A percentile compares a stretch with the other conserved stretches of the same genome.
phyloP scores from a whole-genome alignment of 1,139 yeast species.

The Meyerozyma elateridarum region DNA sequence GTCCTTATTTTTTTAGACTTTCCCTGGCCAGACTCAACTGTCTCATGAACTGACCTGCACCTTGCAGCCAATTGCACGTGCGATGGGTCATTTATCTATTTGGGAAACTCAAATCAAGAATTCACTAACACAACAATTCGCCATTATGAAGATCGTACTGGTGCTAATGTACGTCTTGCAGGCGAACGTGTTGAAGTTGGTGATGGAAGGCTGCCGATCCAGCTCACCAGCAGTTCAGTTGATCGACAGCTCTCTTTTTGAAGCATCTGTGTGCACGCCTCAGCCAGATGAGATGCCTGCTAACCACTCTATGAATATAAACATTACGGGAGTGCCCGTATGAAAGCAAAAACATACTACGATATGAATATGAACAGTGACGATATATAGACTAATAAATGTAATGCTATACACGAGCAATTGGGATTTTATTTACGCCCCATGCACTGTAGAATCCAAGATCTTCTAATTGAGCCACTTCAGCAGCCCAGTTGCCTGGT shows the following conservation, averaged over 20 bases:
- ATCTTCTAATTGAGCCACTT: constrained; percentile 21
- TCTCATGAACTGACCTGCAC: no score
- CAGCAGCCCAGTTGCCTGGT: constrained; percentile 27
- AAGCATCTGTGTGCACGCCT: constrained; percentile 25
- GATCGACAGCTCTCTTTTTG: constrained; percentile 36
- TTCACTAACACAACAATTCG: no score
- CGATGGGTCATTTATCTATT: neutral
- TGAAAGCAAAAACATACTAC: no score
- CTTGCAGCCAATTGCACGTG: neutral
- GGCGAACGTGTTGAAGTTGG: constrained; percentile 32
- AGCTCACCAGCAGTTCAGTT: constrained; percentile 28
- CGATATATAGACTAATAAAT: no score
- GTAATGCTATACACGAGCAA: no score
- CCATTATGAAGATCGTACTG: constrained; percentile 29
- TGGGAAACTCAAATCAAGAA: neutral
- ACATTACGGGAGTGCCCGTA: constrained; percentile 4
- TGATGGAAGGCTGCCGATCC: constrained; percentile 33
- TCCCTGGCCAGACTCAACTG: no score
- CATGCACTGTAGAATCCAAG: constrained; percentile 27
- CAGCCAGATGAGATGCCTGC: constrained; percentile 15
- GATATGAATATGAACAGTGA: no score
- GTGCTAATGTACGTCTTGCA: constrained; percentile 34
- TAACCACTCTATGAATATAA: neutral
- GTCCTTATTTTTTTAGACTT: no score
- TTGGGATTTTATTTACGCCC: constrained; percentile 14